phyloP scores from a whole-genome alignment of 176 grass and related monocot genomes.

The Puya raimondii region DNA sequence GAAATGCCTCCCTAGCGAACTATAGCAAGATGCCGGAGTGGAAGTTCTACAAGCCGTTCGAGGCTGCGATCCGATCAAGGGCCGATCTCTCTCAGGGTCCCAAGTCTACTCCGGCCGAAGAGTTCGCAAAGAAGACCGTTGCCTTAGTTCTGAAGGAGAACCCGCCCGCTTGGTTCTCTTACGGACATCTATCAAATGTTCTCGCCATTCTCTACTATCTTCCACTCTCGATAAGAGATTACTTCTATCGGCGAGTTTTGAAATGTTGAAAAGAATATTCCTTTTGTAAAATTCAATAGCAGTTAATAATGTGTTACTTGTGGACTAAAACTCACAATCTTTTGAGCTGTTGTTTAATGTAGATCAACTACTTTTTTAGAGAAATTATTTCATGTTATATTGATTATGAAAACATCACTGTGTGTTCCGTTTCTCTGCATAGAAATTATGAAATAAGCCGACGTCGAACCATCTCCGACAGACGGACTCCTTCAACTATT shows the following conservation, averaged over 20 bases:
- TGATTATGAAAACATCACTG: too few relatives aligned
- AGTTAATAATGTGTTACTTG: too few relatives aligned
- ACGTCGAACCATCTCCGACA: too few relatives aligned
- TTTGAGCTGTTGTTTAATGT: too few relatives aligned
- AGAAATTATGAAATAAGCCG: too few relatives aligned
- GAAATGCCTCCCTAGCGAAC: constrained; percentile 42
- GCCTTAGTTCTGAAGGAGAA: constrained; percentile 48
- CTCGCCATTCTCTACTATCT: constrained; percentile 52
- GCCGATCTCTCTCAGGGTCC: constrained; percentile 53
- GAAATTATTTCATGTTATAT: too few relatives aligned
- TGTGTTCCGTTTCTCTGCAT: too few relatives aligned
- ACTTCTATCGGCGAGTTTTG: constrained; percentile 44
- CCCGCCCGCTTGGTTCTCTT: constrained; percentile 68
- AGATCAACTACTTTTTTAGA: too few relatives aligned
- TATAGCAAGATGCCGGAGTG: constrained; percentile 58
- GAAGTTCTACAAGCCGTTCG: constrained; percentile 76
- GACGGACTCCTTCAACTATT: too few relatives aligned
- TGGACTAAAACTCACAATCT: too few relatives aligned
- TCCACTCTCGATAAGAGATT: constrained; percentile 67
- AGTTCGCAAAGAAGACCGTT: constrained; percentile 63
- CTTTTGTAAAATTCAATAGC: too few relatives aligned
- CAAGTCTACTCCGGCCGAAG: constrained; percentile 42
- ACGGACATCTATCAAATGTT: constrained; percentile 42
- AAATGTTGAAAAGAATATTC: constrained; percentile 9
- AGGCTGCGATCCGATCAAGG: constrained; percentile 50